Conservation (phyloP, 2,329 filamentous ascomycete species). For the Pezizomycotina sp. region DNA sequence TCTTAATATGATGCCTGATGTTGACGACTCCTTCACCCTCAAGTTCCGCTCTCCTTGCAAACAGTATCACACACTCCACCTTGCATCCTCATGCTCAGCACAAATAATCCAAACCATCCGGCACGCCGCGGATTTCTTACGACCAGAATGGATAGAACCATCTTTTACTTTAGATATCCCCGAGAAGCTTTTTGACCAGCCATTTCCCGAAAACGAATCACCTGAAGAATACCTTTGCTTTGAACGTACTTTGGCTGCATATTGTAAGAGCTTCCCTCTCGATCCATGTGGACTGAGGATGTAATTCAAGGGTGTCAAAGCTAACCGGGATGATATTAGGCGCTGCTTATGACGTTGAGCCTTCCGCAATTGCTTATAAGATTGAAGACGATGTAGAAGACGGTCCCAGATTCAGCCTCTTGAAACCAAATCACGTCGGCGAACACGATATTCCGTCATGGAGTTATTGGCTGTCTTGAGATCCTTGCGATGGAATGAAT, state of each 20-base stretch:
- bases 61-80: slow-evolving; percentile 33
- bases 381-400: slow-evolving; percentile 48
- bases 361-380: slow-evolving; percentile 48
- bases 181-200: slow-evolving; percentile 36
- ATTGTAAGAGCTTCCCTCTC: slow-evolving; percentile 33
- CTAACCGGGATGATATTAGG: slow-evolving; percentile 18
- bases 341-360: slow-evolving; percentile 49
- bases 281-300: slow-evolving; percentile 2
- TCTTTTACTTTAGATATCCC: slow-evolving; percentile 48
- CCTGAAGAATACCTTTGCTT: slow-evolving; percentile 46
- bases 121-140: slow-evolving; percentile 44
- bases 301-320: background rate
- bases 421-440: slow-evolving; percentile 38
- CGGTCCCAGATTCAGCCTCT: slow-evolving; percentile 47
- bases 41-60: slow-evolving; percentile 36
- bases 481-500: slow-evolving; percentile 53
- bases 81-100: slow-evolving; percentile 47
- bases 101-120: slow-evolving; percentile 48
- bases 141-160: slow-evolving; percentile 48
- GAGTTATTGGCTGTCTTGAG: slow-evolving; percentile 56
- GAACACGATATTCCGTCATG: slow-evolving; percentile 40
- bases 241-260: slow-evolving; percentile 51
- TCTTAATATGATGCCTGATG: slow-evolving; percentile 39
- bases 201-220: slow-evolving; percentile 31
- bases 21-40: slow-evolving; percentile 50